Base-by-base conservation (phyloP, 768 basidiomycete genomes). In the Dacryopinax primogenitus region DNA sequence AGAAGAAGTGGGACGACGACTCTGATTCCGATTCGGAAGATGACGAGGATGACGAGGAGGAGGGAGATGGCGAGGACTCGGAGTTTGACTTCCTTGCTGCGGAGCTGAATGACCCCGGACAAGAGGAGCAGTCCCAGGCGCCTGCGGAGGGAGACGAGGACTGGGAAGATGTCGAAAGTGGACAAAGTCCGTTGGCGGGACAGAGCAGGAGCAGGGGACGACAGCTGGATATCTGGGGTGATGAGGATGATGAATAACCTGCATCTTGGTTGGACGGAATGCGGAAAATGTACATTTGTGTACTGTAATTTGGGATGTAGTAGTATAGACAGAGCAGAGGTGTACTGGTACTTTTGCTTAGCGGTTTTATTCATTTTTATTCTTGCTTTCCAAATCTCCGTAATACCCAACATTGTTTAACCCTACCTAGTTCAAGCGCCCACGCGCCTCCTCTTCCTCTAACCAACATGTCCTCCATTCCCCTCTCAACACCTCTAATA, bases 401-500 rank as follows among this genome's bases (percentile, higher is more conserved):
- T n/a, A n/a, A n/a, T n/a, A n/a, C n/a, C n/a, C n/a, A n/a, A n/a
- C n/a, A n/a, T n/a, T n/a, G n/a, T n/a, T n/a, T n/a, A n/a, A n/a
- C n/a, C n/a, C n/a, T n/a, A n/a, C n/a, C n/a, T n/a, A n/a, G n/a
- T n/a, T n/a, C n/a, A n/a, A n/a, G n/a, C n/a, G n/a, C n/a, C n/a
- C n/a, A n/a, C n/a, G n/a, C n/a, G n/a, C n/a, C n/a, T 13, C 51
- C 51, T 4, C 26, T 9, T 30, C 9, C 26, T 30, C 30, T 28
- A 26, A 18, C 51, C 3, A 3, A 23, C 51, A 58, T 58, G 51
- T 4, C 51, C 51, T 32, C 51, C 3, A 58, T 58, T 30, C 51
- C 51, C 13, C 81, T 81, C 70, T 85, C 86, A 51, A 78, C 39
- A 4, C 36, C 51, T 45, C 73, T 77, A 66, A 77, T 80, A 63